phyloP scores from a whole-genome alignment of 345 rosid genomes.

The Salix udensis region DNA sequence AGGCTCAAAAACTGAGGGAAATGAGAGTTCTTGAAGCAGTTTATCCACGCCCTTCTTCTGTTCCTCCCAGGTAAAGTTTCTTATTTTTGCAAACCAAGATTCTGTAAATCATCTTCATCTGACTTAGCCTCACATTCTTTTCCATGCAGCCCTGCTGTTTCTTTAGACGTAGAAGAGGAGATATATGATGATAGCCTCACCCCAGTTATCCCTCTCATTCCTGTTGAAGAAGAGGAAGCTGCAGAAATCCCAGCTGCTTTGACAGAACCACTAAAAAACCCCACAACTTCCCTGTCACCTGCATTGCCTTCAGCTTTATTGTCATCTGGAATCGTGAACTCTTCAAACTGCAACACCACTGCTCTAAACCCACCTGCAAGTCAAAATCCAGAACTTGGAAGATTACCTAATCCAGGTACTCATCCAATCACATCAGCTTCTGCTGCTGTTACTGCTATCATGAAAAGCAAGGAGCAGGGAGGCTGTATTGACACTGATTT shows the following conservation, averaged over 20 bases:
- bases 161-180: constrained; percentile 31
- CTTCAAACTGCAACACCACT: neutral
- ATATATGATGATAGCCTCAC: constrained; percentile 44
- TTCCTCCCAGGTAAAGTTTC: constrained; percentile 45
- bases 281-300: constrained; percentile 1
- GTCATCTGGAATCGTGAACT: constrained; percentile 8
- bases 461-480: constrained; percentile 36
- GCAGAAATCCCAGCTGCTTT: constrained; percentile 15
- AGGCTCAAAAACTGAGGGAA: constrained; percentile 41
- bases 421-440: constrained; percentile 37
- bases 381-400: constrained; percentile 5
- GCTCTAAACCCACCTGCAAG: neutral
- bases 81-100: neutral
- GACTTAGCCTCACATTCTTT: neutral
- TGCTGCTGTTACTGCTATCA: constrained; percentile 32
- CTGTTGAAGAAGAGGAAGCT: constrained; percentile 49
- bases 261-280: constrained; percentile 6
- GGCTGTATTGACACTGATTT: constrained; percentile 48
- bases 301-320: constrained; percentile 12
- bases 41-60: constrained; percentile 42
- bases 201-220: constrained; percentile 49
- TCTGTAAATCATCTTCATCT: neutral
- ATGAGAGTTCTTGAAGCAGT: constrained; percentile 45
- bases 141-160: constrained; percentile 44
- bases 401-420: constrained; percentile 21